phyloP scores from a whole-genome alignment of 2,329 filamentous ascomycete genomes.

The Alternaria rosae region DNA sequence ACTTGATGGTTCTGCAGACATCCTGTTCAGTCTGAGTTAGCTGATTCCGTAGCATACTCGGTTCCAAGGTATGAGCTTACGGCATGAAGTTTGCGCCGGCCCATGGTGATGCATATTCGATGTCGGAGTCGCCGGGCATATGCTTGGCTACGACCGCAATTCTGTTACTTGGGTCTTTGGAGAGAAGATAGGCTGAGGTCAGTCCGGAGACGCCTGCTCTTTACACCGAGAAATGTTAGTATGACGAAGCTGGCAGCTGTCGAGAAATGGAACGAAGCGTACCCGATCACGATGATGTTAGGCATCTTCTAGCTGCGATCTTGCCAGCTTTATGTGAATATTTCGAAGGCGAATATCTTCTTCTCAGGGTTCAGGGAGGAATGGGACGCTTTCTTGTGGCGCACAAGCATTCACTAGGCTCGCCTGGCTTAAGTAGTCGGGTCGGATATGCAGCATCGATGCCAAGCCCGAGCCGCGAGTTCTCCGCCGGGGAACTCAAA shows the following conservation, averaged over 20 bases:
- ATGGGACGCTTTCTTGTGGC: not conserved
- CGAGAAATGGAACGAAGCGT: slow-evolving; percentile 14
- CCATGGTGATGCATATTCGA: slow-evolving; percentile 92
- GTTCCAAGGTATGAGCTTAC: slow-evolving; percentile 2
- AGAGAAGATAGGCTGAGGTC: slow-evolving; percentile 68
- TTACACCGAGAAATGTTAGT: not conserved
- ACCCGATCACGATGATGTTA: slow-evolving; percentile 58
- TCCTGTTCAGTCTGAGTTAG: not conserved
- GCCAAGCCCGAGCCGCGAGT: not conserved
- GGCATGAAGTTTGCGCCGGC: slow-evolving; percentile 72
- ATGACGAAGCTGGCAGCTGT: not conserved
- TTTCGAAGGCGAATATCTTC: not conserved
- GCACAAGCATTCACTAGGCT: not conserved
- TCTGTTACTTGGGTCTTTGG: slow-evolving; percentile 30
- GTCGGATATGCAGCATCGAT: not conserved
- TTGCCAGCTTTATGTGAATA: not conserved
- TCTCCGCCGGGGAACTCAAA: not conserved
- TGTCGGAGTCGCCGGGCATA: slow-evolving; percentile 92
- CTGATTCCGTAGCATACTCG: not conserved
- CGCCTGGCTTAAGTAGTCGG: not conserved
- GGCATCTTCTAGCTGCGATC: not conserved
- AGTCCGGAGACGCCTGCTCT: slow-evolving; percentile 72
- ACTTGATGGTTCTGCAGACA: slow-evolving; percentile 4
- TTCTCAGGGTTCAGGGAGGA: not conserved
- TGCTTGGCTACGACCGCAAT: slow-evolving; percentile 74